Conservation (phyloP, 1,139 yeast genomes). For the Protomyces pachydermus region DNA sequence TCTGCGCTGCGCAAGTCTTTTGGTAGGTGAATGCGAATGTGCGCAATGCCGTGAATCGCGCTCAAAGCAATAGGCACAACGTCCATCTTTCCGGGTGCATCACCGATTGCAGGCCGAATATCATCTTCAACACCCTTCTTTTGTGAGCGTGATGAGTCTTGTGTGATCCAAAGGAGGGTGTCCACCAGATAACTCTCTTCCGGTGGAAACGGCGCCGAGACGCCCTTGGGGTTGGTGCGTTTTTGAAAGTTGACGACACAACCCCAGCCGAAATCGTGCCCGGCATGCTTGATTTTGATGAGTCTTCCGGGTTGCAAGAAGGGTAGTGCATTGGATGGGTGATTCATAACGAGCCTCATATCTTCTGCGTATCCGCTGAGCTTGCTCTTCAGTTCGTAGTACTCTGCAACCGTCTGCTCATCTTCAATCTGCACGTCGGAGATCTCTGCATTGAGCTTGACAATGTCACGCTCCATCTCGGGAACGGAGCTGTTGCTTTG, state of each 20-base stretch:
- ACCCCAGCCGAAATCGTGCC: conserved; percentile 88
- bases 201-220: conserved; percentile 38
- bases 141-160: conserved; percentile 54
- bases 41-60: conserved; percentile 69
- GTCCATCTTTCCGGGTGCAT: conserved; percentile 69
- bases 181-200: conserved; percentile 86
- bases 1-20: conserved; percentile 66
- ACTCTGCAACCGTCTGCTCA: conserved; percentile 68
- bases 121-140: conserved; percentile 75
- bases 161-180: conserved; percentile 60
- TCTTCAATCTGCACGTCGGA: conserved; percentile 60
- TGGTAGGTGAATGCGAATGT: conserved; percentile 75
- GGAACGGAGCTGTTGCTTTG: conserved; percentile 93
- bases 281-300: conserved; percentile 55
- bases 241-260: conserved; percentile 73
- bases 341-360: conserved; percentile 76
- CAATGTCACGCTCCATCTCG: conserved; percentile 60
- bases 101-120: conserved; percentile 69
- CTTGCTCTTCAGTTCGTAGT: conserved; percentile 73
- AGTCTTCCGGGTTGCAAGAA: conserved; percentile 88
- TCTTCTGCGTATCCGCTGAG: conserved; percentile 68
- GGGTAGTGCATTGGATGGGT: conserved; percentile 79
- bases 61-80: conserved; percentile 78
- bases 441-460: conserved; percentile 49
- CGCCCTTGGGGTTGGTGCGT: conserved; percentile 51